Base-by-base conservation (phyloP, 257 asterid genomes). In the Solanum verrucosum region DNA sequence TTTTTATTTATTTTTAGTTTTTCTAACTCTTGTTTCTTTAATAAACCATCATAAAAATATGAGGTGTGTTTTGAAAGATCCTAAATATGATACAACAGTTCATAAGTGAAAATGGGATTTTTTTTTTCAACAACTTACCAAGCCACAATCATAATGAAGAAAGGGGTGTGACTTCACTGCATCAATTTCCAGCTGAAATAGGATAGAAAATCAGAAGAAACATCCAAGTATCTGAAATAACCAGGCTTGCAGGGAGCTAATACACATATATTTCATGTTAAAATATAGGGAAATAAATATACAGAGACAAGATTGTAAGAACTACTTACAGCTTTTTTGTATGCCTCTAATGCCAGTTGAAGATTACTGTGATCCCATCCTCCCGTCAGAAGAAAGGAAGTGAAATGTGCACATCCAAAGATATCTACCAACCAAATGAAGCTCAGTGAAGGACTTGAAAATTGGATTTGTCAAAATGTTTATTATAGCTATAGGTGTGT, bases 111-210 rank as follows among this genome's bases (percentile, higher is more conserved):
- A 25, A 5, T 29, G 11, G 35, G 21, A 49, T 5, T 21, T 27
- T 68, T 11, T 12, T 70, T 15, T 38, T 38, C 77, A 31, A 73
- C 33, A 86, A 83, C 98, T 94, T 93, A 95, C 98, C 77, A 91
- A 93, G 67, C 98, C 99, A 89, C 92, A 91, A 88, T 96, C 93
- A 91, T 89, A 96, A 92, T 92, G 95, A 42, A 96, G 95, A 89
- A 93, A 96, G 73, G 98, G 98, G 82, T 91, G 93, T 84, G 93
- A 90, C 63, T 83, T 49, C 59, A 15, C 59, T 49, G 59, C 59
- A 49, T 15, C 59, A 49, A 14, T 49, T 49, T 49, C 6, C 20
- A 4, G 2, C 1, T 49, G 59, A 49, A 49, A 15, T 15, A 15
- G 21, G 56, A 6, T 49, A 49, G 7, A 6, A 49, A 15, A 49